Conservation (phyloP, 305 asterid species). For the Fraxinus albicans region DNA sequence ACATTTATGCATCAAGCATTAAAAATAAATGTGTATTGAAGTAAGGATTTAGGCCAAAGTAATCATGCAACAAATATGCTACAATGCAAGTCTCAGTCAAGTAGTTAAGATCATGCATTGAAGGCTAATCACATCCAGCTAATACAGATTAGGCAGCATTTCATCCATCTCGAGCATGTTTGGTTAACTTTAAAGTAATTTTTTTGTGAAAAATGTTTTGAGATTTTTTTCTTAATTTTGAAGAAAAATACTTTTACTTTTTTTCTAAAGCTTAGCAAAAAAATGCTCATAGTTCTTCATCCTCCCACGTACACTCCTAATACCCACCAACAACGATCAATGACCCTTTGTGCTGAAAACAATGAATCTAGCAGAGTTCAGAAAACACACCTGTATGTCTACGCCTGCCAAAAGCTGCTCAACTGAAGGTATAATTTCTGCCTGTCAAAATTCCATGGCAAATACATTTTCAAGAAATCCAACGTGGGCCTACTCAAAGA, state of each 20-base stretch:
- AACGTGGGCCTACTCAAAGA: slow-evolving; percentile 15
- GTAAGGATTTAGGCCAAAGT: slow-evolving; percentile 3
- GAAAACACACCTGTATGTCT: slow-evolving; percentile 73
- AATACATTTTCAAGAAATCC: slow-evolving; percentile 24
- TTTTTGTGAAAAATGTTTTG: neutral
- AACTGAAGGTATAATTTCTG: slow-evolving; percentile 84
- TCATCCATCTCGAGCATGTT: neutral
- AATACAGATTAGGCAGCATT: slow-evolving; percentile 2
- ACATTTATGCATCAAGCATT: neutral
- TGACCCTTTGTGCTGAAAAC: neutral
- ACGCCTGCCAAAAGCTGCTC: slow-evolving; percentile 66
- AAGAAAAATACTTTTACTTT: neutral
- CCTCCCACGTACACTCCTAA: neutral
- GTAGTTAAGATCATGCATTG: neutral
- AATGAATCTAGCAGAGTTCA: slow-evolving; percentile 1
- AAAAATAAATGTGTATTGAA: neutral
- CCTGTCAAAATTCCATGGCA: slow-evolving; percentile 52
- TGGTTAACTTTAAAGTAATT: neutral
- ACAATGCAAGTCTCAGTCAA: neutral
- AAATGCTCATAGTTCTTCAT: neutral
- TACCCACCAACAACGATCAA: neutral
- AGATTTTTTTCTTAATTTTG: neutral
- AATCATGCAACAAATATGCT: neutral
- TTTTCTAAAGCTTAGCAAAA: neutral
- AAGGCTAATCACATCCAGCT: slow-evolving; percentile 1